Conservation (phyloP, 306 rosid species). For the Parietaria judaica region DNA sequence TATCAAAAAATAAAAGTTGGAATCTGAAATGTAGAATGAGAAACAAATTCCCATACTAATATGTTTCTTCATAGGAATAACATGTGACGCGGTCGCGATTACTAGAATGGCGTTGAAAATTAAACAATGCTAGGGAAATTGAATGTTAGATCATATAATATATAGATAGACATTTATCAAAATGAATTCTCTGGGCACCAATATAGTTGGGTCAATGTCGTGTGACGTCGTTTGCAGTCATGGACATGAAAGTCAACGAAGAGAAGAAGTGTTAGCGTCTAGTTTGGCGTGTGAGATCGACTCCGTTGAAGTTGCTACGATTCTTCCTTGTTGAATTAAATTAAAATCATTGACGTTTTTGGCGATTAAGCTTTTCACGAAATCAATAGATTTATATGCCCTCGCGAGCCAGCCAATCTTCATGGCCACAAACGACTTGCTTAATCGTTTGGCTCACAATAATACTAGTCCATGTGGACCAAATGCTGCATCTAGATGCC, state of each 20-base stretch:
- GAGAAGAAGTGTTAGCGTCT: not conserved
- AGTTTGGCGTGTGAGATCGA: slow-evolving; percentile 1
- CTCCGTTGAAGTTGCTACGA: not conserved
- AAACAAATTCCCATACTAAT: too few relatives aligned
- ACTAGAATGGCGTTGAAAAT: not conserved
- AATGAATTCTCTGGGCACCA: not conserved
- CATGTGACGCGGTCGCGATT: not conserved
- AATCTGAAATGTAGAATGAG: not conserved
- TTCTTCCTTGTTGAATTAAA: not conserved
- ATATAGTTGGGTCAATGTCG: not conserved
- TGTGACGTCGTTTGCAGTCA: not conserved
- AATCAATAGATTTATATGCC: too few relatives aligned
- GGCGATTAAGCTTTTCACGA: too few relatives aligned
- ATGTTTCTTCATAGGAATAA: too few relatives aligned
- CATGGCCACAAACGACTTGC: too few relatives aligned
- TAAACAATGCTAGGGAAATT: not conserved
- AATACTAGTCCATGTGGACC: too few relatives aligned
- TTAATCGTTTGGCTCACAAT: too few relatives aligned
- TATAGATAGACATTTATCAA: not conserved
- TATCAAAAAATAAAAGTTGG: not conserved
- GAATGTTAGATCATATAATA: not conserved
- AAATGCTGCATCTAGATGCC: too few relatives aligned
- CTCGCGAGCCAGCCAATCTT: too few relatives aligned
- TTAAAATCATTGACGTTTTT: not conserved
- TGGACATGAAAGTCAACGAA: not conserved